Base-by-base conservation (phyloP, 2,329 filamentous ascomycete genomes). In the Amauroascus verrucosus region DNA sequence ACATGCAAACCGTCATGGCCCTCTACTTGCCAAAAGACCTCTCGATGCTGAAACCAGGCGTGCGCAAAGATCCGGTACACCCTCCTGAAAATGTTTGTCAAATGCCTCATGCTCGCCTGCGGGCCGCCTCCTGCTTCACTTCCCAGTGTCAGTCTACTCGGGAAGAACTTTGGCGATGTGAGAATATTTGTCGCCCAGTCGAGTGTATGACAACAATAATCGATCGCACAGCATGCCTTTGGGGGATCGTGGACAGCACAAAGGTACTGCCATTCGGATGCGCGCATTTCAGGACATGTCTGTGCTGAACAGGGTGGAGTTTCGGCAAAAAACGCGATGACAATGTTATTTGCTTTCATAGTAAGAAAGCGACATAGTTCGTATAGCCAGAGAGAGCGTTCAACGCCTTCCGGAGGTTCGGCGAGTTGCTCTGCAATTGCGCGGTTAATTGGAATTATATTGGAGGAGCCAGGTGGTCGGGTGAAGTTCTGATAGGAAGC, bases 191-290 rank as follows among this genome's bases (percentile, higher is more conserved):
- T 90, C 2, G 93, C 93, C 88, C 91, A 97, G 72, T 98, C 93
- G 41, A 98, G 83, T 0, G 93, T 98, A 68, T 98, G 93, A 68
- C 91, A 97, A 77, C 90, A 96, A 73, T 98, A 98, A 72, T 98
- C 93, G 65, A 98, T 96, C 49, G 93, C 93, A 70, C 91, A 96
- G 75, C 93, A 98, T 63, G 85, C 87, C 73, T 97, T 97, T 47
- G 93, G 93, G 48, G 89, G 86, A 66, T 97, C 91, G 68, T 98
- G 93, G 2, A 97, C 93, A 48, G 93, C 93, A 73, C 93, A 98
- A 46, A 98, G 81, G 65, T 97, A 98, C 72, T 98, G 93, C 93
- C 93, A 98, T 74, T 98, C 91, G 28, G 87, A 93, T 1, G 93
- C 93, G 65, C 93, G 89, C 93, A 98, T 98, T 72, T 98, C 93